Evolutionary conservation across 1,284 basidiomycete genomes (phyloP), one percentile per base, ranked within the genome.

Genomic region (Fistulinella staudtii): DNA sequence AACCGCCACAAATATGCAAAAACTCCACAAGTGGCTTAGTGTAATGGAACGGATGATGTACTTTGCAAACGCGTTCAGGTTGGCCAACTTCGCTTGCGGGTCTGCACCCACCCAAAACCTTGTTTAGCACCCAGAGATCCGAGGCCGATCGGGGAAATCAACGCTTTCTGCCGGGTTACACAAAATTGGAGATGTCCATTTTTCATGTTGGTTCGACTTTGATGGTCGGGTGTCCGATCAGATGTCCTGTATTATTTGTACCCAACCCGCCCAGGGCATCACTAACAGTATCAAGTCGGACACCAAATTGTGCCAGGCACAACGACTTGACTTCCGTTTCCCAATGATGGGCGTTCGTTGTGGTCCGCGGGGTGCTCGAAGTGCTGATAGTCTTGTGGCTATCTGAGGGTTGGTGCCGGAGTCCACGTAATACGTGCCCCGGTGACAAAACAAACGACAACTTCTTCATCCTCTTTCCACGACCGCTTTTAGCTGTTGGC

Each of bases 371-470:
- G 13, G 4, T 22, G 27, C 28, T 34, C 11, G 47, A 22, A 15
- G 21, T 20, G 22, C n/a, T n/a, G n/a, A n/a, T n/a, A n/a, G 3
- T 11, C n/a, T 38, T 53, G 23, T 35, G 17, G 31, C 22, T 25
- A 34, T 41, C 46, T 30, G 46, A 33, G 18, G 45, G 3, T 36
- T 46, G 51, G 7, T 50, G 45, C 23, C 41, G 50, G 24, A 71
- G 50, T 9, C 71, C 70, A 15, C 66, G 60, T 31, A 66, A 45
- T 36, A 71, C 46, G 42, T 71, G 70, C 22, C 61, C 55, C 5
- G 69, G 70, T 1, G 70, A 67, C 37, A 71, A 53, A 41, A 67
- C 38, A n/a, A 57, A 53, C 4, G 56, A 47, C 9, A 64, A 14
- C 43, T 63, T 66, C 15, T 58, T 66, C 43, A 14, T 38, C 44